Conservation (phyloP, 768 basidiomycete species). For the Suillus decipiens region DNA sequence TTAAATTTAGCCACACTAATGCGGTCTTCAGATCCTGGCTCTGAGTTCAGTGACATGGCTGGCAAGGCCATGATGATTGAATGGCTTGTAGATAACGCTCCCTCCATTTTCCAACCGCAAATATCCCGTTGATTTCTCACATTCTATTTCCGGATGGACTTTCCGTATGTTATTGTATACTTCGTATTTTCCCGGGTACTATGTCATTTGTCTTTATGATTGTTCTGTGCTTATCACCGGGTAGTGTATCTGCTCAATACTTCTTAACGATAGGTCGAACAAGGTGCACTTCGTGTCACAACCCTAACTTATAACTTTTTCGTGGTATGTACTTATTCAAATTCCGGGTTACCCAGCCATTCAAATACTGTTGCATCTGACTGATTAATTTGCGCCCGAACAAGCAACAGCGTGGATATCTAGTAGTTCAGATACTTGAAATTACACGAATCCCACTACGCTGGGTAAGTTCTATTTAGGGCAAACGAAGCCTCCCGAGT, state of each 20-base stretch:
- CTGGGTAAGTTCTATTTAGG: not conserved
- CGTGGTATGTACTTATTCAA: not conserved
- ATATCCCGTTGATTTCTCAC: constrained; percentile 16
- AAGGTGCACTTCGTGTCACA: not conserved
- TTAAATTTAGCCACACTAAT: constrained; percentile 81
- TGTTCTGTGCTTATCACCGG: not conserved
- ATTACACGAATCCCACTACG: not conserved
- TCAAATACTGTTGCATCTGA: not conserved
- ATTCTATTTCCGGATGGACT: constrained; percentile 11
- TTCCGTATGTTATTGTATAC: constrained; percentile 32
- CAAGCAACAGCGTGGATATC: not conserved
- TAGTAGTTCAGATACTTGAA: not conserved
- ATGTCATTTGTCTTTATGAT: not conserved
- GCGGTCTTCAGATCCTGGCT: constrained; percentile 80
- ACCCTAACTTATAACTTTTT: not conserved
- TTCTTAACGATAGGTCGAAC: not conserved
- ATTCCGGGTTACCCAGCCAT: too few relatives aligned
- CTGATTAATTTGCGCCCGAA: not conserved
- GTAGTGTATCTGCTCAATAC: not conserved
- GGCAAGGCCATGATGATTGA: constrained; percentile 92
- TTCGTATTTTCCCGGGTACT: constrained; percentile 14
- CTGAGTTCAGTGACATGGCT: constrained; percentile 98
- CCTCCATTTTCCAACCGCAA: constrained; percentile 43
- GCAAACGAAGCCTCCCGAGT: not conserved
- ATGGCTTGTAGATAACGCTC: constrained; percentile 92